Evolutionary conservation across 768 basidiomycete species (phyloP), one percentile per base, ranked within the genome.

Genomic region (Auriscalpium orientale): DNA sequence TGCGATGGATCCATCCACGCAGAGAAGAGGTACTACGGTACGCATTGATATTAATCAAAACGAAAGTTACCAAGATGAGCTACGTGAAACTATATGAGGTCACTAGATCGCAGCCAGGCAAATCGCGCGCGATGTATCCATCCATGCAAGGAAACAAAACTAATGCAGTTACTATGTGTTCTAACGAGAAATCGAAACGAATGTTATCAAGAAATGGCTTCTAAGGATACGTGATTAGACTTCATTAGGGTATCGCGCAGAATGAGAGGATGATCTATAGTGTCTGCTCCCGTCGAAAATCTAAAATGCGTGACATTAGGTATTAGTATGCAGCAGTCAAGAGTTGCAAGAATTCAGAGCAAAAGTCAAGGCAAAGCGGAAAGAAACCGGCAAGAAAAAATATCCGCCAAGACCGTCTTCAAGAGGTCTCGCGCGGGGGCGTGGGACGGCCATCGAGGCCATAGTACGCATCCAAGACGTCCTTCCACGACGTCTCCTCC

Each of bases 401-500:
- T 43, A 15, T 18, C 4, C 18, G 40, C 18, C 15, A 8, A 43
- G 40, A 18, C 15, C 18, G 40, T 18, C 18, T 43, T 43, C 18
- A 13, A 43, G 15, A 43, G 18, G 40, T 28, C 28, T 13, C 40
- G 40, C 15, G 4, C 40, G 18, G 2, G 15, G 13, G 40, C 40
- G 40, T 18, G 15, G 40, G 9, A 4, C 40, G 40, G 4, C 55
- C 56, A 37, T 47, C 51, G 21, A 62, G 50, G 9, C 46, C 51
- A 15, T 44, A 53, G 46, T 62, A 62, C 9, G 45, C 45, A 36
- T 56, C 61, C 38, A 57, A 43, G 16, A 62, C 56, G 15, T 57
- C 61, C 12, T n/a, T 34, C 61, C 61, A 62, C 15, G 56, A 48
- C 15, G 53, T 51, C 13, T 60, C 58, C 11, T 54, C 56, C 13